phyloP scores from a whole-genome alignment of 2,329 filamentous ascomycete genomes.

The Elsinoe fawcettii region DNA sequence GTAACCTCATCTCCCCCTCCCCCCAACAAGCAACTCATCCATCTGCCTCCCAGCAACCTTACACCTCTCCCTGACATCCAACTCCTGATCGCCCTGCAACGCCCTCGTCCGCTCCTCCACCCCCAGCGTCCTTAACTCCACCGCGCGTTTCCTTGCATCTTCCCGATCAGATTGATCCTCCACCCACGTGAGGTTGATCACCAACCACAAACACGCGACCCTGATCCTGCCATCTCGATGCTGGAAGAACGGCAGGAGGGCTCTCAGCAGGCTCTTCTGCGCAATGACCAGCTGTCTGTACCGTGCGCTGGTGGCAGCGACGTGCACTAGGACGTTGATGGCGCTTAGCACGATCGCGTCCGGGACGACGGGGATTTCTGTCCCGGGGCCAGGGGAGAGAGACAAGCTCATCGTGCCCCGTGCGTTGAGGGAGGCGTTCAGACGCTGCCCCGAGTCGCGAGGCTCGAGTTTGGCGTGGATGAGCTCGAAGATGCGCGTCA shows the following conservation, averaged over 20 bases:
- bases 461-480: constrained; percentile 69
- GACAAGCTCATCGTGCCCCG: constrained; percentile 19
- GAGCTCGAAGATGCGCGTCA: constrained; percentile 71
- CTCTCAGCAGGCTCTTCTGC: constrained; percentile 67
- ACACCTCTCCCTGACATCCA: constrained; percentile 76
- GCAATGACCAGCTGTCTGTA: constrained; percentile 71
- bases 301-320: constrained; percentile 70
- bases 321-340: constrained; percentile 76
- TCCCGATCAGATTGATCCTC: constrained; percentile 63
- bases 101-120: constrained; percentile 30
- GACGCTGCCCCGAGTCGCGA: constrained; percentile 28
- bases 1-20: background rate
- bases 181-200: constrained; percentile 77
- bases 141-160: constrained; percentile 58
- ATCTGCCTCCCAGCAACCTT: constrained; percentile 73
- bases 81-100: constrained; percentile 52
- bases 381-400: constrained; percentile 20
- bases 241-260: constrained; percentile 64
- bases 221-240: constrained; percentile 69
- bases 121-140: constrained; percentile 59
- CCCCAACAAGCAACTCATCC: constrained; percentile 29
- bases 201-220: constrained; percentile 69
- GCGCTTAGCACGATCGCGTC: constrained; percentile 56
- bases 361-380: background rate
- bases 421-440: constrained; percentile 40